Base-by-base conservation (phyloP, 2,329 filamentous ascomycete species). In the Fusarium devonianum region DNA sequence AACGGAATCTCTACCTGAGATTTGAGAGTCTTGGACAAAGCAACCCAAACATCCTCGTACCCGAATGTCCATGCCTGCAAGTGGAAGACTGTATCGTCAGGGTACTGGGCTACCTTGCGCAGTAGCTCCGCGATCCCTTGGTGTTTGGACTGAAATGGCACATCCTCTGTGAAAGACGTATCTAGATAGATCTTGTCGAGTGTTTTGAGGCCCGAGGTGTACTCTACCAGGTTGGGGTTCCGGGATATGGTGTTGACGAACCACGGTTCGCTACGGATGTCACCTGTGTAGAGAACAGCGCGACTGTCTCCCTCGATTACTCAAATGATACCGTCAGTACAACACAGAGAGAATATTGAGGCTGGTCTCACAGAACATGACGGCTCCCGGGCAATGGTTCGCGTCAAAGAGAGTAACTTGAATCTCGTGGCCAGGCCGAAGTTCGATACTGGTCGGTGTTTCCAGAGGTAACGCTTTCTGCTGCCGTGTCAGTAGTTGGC, bases 11-110 rank as follows among this genome's bases (percentile, higher is more conserved):
- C 48, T 71, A 87, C 86, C 66, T 78, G 80, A 3, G 86, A 87
- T 5, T 82, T 73, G 1, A 97, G 74, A 9, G 85, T 83, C 16
- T 85, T 81, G 0, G 91, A 86, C 1, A 97, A 73, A 0, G 90
- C 88, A 49, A 92, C 76, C 92, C 92, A 97, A 0, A 96, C 91
- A 41, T 96, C 89, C 68, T 97, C 92, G 56, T 97, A 96, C 1
- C 79, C 80, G 66, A 94, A 94, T 0, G 93, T 97, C 92, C 92
- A 96, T 1, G 91, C 84, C 47, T 92, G 84, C 34, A 97, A 80
- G 68, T 96, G 89, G 64, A 96, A 97, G 1, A 88, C 69, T 0
- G 91, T 96, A 28, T 90, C 83, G 2, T 75, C 54, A 0, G 92
- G 87, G 67, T 93, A 96, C 17, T 73, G 67, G 0, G 74, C 69